Percentiles rank a stretch among this genome's conserved stretches.
These are phyloP conservation scores for Dionaea muscipula DNA, from an alignment of 179 eudicot genomes.

Conservation along the genomic window DNA sequence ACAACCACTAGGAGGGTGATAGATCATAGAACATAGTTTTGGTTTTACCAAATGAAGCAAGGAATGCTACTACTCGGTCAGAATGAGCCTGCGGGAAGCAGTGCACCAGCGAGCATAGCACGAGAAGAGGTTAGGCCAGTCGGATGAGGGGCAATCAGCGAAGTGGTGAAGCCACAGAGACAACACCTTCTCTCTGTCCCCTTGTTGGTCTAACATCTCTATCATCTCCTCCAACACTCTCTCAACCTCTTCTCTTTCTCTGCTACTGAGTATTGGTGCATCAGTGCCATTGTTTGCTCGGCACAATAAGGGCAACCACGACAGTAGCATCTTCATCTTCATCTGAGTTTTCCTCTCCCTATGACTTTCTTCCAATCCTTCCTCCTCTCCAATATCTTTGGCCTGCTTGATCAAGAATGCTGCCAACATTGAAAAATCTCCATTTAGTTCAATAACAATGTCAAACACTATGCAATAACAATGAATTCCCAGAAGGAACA, in stretches of 20 bases:
- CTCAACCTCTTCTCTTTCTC: conserved; percentile 48
- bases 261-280: conserved; percentile 45
- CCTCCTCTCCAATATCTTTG: conserved; percentile 20
- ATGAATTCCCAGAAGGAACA: not conserved
- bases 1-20: too few species aligned
- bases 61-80: conserved; percentile 1
- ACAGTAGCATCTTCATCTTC: conserved; percentile 37
- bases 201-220: conserved; percentile 27
- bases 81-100: conserved; percentile 35
- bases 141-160: conserved; percentile 58
- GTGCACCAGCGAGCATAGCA: conserved; percentile 56
- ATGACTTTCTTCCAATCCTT: conserved; percentile 17
- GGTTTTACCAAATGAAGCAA: not conserved
- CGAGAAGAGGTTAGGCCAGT: conserved; percentile 68
- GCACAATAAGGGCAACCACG: conserved; percentile 75
- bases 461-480: not conserved
- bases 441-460: not conserved
- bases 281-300: conserved; percentile 62
- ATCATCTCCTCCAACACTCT: conserved; percentile 39
- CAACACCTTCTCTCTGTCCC: conserved; percentile 49
- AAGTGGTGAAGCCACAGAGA: conserved; percentile 77
- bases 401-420: conserved; percentile 71
- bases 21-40: too few species aligned
- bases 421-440: conserved; percentile 12
- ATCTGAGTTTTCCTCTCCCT: conserved; percentile 21